Percentiles rank a stretch among this genome's conserved stretches.
These are phyloP conservation scores for Wallemia ichthyophaga DNA, from an alignment of 1,284 basidiomycete genomes.

Conservation along the genomic window DNA sequence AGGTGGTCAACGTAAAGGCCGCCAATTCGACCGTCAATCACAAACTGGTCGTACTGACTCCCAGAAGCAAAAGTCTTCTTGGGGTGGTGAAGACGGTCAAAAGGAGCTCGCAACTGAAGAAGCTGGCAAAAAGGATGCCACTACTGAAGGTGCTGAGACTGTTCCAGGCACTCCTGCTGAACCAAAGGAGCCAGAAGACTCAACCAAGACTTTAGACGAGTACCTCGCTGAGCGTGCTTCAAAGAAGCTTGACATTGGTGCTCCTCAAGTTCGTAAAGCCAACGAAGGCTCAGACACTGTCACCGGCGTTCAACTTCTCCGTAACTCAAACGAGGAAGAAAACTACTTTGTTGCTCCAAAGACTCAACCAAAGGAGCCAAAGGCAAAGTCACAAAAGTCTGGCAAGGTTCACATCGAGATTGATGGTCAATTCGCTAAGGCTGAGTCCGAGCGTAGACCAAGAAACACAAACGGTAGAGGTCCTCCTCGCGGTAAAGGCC, in stretches of 20 bases:
- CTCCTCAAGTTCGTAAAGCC: neutral
- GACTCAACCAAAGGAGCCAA: neutral
- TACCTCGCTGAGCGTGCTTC: constrained; percentile 44
- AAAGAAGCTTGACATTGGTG: constrained; percentile 15
- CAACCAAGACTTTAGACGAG: constrained; percentile 72
- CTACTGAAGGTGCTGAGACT: constrained; percentile 8
- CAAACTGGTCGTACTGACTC: constrained; percentile 51
- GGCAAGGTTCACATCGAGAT: neutral
- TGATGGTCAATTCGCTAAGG: neutral
- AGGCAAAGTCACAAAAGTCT: neutral
- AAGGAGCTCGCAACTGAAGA: constrained; percentile 46
- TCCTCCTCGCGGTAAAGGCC: neutral
- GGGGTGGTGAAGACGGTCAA: constrained; percentile 61
- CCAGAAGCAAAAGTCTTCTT: constrained; percentile 67
- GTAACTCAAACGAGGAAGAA: neutral
- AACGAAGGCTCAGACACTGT: neutral
- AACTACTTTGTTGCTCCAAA: neutral
- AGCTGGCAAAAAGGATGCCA: constrained; percentile 21
- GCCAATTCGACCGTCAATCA: constrained; percentile 48
- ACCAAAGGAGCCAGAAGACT: constrained; percentile 44
- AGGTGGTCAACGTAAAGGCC: constrained; percentile 28
- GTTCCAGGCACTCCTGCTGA: constrained; percentile 17
- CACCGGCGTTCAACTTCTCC: neutral
- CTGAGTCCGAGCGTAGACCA: neutral
- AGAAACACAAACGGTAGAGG: neutral